phyloP scores from a whole-genome alignment of 2,329 filamentous ascomycete species.

The Pseudohalonectria lignicola region DNA sequence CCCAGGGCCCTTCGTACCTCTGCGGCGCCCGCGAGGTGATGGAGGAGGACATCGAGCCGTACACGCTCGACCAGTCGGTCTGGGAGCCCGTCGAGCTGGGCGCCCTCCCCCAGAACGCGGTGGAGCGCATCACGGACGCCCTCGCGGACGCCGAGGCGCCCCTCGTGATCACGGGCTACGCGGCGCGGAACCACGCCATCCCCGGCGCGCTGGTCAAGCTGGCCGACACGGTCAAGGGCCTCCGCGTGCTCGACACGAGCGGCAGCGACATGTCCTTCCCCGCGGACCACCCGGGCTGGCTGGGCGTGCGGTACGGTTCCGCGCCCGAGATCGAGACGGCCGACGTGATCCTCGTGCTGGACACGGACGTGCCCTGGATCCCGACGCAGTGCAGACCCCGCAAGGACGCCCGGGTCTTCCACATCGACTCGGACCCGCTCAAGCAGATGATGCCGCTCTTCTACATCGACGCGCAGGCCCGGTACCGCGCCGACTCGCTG shows the following conservation, averaged over 20 bases:
- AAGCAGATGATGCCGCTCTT: slow-evolving; percentile 66
- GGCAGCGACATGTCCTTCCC: slow-evolving; percentile 78
- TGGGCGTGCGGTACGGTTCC: slow-evolving; percentile 63
- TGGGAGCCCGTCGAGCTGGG: slow-evolving; percentile 65
- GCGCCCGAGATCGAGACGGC: slow-evolving; percentile 65
- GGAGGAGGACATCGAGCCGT: slow-evolving; percentile 72
- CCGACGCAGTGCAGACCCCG: slow-evolving; percentile 57
- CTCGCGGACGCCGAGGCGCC: slow-evolving; percentile 55
- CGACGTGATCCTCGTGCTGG: slow-evolving; percentile 74
- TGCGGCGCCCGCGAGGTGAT: slow-evolving; percentile 71
- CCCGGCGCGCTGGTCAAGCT: slow-evolving; percentile 54
- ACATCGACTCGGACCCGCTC: slow-evolving; percentile 54
- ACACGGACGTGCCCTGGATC: slow-evolving; percentile 92
- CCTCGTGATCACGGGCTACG: slow-evolving; percentile 60
- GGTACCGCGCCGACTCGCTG: slow-evolving; percentile 56
- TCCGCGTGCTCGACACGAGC: slow-evolving; percentile 65
- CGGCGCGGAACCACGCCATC: slow-evolving; percentile 55
- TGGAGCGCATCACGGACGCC: slow-evolving; percentile 49
- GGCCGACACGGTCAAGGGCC: slow-evolving; percentile 54
- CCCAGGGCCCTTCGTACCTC: slow-evolving; percentile 71
- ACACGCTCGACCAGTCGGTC: slow-evolving; percentile 53
- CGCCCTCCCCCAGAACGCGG: slow-evolving; percentile 39
- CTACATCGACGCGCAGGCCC: slow-evolving; percentile 54
- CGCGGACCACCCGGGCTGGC: slow-evolving; percentile 53
- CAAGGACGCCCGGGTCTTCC: slow-evolving; percentile 43